Evolutionary conservation across 106 monocot genomes (phyloP), one percentile per base, ranked within the genome.

Genomic region (Dactylorhiza incarnata): DNA sequence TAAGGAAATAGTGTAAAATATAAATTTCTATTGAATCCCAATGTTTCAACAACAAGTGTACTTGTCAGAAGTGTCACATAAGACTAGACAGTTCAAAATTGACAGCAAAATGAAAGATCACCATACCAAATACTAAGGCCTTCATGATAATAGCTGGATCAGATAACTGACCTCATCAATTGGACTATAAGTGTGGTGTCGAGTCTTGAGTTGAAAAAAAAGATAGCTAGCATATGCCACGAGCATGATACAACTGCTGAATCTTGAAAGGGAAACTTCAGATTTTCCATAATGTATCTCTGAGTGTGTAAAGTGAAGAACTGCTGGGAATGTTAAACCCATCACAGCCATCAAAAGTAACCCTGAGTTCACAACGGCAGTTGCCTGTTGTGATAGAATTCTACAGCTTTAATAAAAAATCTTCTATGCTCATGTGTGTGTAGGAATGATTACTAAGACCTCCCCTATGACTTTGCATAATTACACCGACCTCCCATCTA

Each of bases 241-340:
- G 54, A 97, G 87, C 96, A 97, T 97, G 54, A 97, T 50, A 26
- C 96, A 91, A 74, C 96, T 97, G 78, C 96, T 97, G 78, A 93
- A 97, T 69, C 96, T 90, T 78, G 96, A 97, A 73, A 97, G 93
- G 59, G 91, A 43, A 29, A 97, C 78, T 75, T 89, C 96, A 61
- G 96, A 97, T 84, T 94, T 91, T 79, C 96, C 96, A 80, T 97
- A 94, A n/a, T 97, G 93, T 29, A 87, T 81, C 80, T 97, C 96
- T 13, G 96, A 97, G 73, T 83, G 93, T 68, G 96, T 97, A 74
- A 91, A 97, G 73, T 97, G 96, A 80, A 97, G 96, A 7, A 97
- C 96, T 44, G 96, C 96, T 50, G 96, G 96, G 75, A 97, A 93
- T 79, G 81, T 87, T 49, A 97, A 76, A 47, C 96, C 96, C 91